These are phyloP conservation scores for Lepiota venenata DNA, from an alignment of 768 basidiomycete genomes.

Conservation along the genomic window DNA sequence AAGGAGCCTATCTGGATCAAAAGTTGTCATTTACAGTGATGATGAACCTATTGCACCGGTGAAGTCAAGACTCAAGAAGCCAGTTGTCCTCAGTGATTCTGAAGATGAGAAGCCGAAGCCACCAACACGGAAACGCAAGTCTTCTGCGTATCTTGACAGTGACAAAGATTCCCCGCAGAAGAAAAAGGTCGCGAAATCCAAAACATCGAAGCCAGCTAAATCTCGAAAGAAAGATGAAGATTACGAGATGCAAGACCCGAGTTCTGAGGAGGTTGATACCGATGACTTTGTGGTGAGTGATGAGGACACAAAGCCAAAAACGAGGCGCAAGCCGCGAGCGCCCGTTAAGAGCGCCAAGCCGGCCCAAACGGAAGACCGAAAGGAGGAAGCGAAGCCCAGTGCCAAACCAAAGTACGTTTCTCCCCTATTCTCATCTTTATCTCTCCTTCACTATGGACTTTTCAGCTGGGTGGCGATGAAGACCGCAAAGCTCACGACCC, in stretches of 20 bases:
- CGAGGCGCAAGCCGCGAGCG: conserved; percentile 1
- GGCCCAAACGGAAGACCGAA: conserved; percentile 10
- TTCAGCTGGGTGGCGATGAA: conserved; percentile 42
- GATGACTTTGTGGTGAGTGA: conserved; percentile 19
- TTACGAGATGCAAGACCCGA: conserved; percentile 17
- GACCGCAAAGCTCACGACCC: conserved; percentile 61
- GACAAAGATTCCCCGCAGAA: conserved; percentile 35
- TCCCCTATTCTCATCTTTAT: neutral
- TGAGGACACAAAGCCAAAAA: conserved; percentile 22
- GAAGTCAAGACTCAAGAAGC: conserved; percentile 12
- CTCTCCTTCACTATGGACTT: neutral
- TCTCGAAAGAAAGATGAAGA: conserved; percentile 25
- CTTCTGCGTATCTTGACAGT: neutral
- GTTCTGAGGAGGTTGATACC: conserved; percentile 14
- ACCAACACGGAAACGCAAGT: conserved; percentile 2
- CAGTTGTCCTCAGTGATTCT: conserved; percentile 25
- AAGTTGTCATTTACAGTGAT: conserved; percentile 24
- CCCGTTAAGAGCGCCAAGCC: conserved; percentile 9
- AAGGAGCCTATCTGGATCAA: conserved; percentile 7
- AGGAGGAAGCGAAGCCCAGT: conserved; percentile 20
- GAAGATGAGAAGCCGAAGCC: conserved; percentile 28
- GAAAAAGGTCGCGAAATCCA: conserved; percentile 32
- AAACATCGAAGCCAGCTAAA: conserved; percentile 18
- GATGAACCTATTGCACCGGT: conserved; percentile 21
- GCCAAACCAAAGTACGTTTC: conserved; percentile 13